Evolutionary conservation across 202 grass and related monocot species (phyloP).

Genomic region (Zoysia matrella): DNA sequence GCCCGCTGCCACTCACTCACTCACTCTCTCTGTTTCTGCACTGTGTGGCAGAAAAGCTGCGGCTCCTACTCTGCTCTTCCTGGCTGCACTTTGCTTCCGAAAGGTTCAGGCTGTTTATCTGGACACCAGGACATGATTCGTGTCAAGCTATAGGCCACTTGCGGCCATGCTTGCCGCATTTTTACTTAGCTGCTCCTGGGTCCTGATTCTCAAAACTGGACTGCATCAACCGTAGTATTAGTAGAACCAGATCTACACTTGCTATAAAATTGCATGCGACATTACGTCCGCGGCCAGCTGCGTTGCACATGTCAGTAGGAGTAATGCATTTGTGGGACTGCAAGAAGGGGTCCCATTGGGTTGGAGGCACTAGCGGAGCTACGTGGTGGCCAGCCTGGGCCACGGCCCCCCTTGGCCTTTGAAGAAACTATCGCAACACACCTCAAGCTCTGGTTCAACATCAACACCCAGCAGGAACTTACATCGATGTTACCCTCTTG

Average conservation of each 20-base stretch:
- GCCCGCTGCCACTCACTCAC: not conserved
- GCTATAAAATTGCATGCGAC: no score
- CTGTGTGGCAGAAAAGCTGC: constrained; percentile 38
- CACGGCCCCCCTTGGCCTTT: no score
- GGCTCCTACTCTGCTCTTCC: not conserved
- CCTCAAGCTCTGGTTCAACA: no score
- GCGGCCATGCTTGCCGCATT: not conserved
- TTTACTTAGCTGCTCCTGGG: not conserved
- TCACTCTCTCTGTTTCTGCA: constrained; percentile 2
- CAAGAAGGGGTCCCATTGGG: not conserved
- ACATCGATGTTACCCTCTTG: no score
- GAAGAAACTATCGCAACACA: no score
- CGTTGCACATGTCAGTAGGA: not conserved
- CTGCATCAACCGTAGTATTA: no score
- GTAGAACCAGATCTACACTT: no score
- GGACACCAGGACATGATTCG: constrained; percentile 39
- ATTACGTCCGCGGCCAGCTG: no score
- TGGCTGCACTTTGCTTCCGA: constrained; percentile 48
- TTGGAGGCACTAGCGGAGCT: not conserved
- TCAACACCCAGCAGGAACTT: no score
- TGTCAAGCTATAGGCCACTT: constrained; percentile 54
- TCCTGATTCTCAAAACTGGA: no score
- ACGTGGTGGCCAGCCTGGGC: no score
- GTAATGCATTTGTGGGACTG: constrained; percentile 16
- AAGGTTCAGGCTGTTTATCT: constrained; percentile 46